Conservation (phyloP, 805 yeast genomes). For the Lachancea mirantina region DNA sequence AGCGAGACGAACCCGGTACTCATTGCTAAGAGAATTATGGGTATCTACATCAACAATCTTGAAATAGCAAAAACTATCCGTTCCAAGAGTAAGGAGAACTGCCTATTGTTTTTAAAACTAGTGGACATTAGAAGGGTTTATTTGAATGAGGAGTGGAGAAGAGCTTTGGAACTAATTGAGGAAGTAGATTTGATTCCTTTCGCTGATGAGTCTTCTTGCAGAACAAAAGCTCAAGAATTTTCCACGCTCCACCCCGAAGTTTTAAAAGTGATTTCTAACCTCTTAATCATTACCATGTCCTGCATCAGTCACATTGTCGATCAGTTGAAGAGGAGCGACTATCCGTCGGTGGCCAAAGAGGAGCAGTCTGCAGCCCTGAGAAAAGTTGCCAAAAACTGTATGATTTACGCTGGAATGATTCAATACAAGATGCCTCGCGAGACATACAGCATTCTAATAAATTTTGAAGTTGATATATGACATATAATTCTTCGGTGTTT, state of each 20-base stretch:
- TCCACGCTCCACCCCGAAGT: slow-evolving; percentile 59
- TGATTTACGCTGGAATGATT: slow-evolving; percentile 92
- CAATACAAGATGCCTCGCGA: slow-evolving; percentile 88
- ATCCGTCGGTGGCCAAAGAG: slow-evolving; percentile 40
- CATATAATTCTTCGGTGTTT: not conserved
- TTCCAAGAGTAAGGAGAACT: slow-evolving; percentile 53
- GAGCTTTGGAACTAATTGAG: slow-evolving; percentile 48
- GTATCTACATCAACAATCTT: slow-evolving; percentile 44
- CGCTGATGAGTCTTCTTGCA: slow-evolving; percentile 48
- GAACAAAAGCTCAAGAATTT: slow-evolving; percentile 64
- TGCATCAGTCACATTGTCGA: slow-evolving; percentile 55
- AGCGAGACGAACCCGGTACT: slow-evolving; percentile 38
- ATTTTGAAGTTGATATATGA: slow-evolving; percentile 44
- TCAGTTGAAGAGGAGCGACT: slow-evolving; percentile 34
- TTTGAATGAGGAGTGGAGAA: slow-evolving; percentile 51
- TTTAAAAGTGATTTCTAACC: slow-evolving; percentile 69
- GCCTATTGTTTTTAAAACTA: slow-evolving; percentile 55
- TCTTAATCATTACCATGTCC: slow-evolving; percentile 76
- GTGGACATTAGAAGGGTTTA: slow-evolving; percentile 59
- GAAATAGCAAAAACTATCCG: slow-evolving; percentile 52
- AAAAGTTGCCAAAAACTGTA: slow-evolving; percentile 73
- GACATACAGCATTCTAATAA: slow-evolving; percentile 62
- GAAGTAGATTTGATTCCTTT: slow-evolving; percentile 62
- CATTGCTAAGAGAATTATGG: slow-evolving; percentile 32
- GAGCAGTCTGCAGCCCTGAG: slow-evolving; percentile 50